These are phyloP conservation scores for Blastocladiella emersonii DNA, from an alignment of 371 early-diverging fungal species.

Conservation along the genomic window DNA sequence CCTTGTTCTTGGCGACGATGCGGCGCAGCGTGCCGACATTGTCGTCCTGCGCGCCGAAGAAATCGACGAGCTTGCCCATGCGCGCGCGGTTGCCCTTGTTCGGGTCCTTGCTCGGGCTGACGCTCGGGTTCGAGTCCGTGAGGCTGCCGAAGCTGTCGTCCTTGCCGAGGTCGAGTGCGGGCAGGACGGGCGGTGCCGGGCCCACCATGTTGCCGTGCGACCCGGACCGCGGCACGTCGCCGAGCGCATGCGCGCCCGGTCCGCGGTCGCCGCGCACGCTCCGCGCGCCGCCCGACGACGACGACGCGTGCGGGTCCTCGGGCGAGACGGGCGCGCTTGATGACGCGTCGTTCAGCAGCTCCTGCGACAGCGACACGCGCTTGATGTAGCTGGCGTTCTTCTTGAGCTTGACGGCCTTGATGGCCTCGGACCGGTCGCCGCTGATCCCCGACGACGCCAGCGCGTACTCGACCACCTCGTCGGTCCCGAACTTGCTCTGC, in stretches of 20 bases:
- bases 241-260: too few species aligned
- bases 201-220: too few species aligned
- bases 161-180: too few species aligned
- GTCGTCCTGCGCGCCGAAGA: constrained; percentile 1
- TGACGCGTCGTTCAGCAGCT: not conserved
- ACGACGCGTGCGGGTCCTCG: not conserved
- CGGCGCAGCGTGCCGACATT: not conserved
- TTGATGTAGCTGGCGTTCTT: not conserved
- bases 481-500: not conserved
- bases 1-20: not conserved
- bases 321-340: not conserved
- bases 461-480: not conserved
- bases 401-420: constrained; percentile 1
- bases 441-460: not conserved
- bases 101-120: not conserved
- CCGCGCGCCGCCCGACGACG: too few species aligned
- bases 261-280: too few species aligned
- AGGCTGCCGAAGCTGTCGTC: too few species aligned
- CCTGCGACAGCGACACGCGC: not conserved
- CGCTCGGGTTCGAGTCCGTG: too few species aligned
- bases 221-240: too few species aligned
- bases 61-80: not conserved
- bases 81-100: not conserved
- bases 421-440: not conserved
- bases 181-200: too few species aligned